Evolutionary conservation across 768 basidiomycete species (phyloP), one percentile per base, ranked within the genome.

Genomic region (Mycena vulgaris): DNA sequence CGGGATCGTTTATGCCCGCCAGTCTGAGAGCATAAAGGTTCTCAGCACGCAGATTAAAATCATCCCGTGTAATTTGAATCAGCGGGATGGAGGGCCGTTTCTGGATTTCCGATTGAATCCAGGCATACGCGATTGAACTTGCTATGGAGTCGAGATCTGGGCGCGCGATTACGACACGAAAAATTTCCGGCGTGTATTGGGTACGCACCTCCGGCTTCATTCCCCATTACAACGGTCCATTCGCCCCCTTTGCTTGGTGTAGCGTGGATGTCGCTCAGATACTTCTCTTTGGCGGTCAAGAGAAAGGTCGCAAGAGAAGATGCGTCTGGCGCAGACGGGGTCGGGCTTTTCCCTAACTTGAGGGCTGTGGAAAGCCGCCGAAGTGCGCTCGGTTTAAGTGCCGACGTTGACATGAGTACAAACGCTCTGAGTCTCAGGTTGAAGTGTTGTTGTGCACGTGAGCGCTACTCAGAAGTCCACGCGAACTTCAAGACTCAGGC

Each of bases 211-310:
- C 97, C 97, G 17, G 97, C 95, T 81, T 99, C 97, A 79, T 99
- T 99, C 0, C 97, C 97, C 91, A 96, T 94, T 0, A 91, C 93
- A 7, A 98, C 85, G 0, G 89, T 92, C 97, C 96, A 99, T 53
- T 90, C 88, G 8, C 78, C 72, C 0, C 83, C 87, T 45, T 85
- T 84, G 1, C 83, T 83, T 11, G 81, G 80, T 21, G 77, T 78
- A 1, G 81, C 81, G 28, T 82, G 77, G 21, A 91, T 74, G 56
- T 91, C 93, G 21, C 75, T 77, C 25, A 96, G 79, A 75, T 94
- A 98, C 28, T 78, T 81, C 28, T 82, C 76, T 78, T 93, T 95
- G 66, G 89, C 80, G 27, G 77, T 76, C n/a, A 58, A 33, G 19
- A 91, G 78, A 72, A 86, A 87, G 9, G 76, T 75, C 3, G 83